Conservation (phyloP, 352 stramenopile species). For the Elongisporangium prolatum region DNA sequence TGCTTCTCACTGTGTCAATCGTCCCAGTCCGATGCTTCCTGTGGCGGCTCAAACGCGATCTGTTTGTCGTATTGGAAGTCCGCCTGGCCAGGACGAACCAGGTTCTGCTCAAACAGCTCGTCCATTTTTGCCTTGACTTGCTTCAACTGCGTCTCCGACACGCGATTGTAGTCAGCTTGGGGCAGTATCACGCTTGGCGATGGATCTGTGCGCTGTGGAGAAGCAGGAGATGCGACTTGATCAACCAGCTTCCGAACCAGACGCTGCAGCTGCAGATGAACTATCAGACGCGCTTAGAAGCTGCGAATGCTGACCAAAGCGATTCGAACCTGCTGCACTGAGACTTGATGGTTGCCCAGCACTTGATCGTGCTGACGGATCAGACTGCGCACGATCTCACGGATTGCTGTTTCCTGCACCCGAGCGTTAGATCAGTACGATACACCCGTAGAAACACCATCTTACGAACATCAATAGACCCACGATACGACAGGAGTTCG, state of each 20-base stretch:
- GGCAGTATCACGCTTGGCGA: conserved; percentile 20
- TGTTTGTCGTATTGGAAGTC: conserved; percentile 73
- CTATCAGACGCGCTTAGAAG: neutral
- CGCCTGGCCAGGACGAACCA: conserved; percentile 43
- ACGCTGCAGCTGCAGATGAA: conserved; percentile 28
- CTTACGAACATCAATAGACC: conserved; percentile 6
- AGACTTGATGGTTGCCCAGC: conserved; percentile 36
- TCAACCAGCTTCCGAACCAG: conserved; percentile 39
- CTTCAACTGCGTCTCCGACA: conserved; percentile 66
- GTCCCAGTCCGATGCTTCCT: conserved; percentile 58
- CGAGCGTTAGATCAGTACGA: neutral
- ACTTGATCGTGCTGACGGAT: conserved; percentile 31
- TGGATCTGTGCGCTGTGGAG: neutral
- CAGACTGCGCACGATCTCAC: conserved; percentile 34
- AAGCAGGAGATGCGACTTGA: conserved; percentile 3
- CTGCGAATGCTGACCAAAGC: neutral
- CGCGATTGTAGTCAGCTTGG: conserved; percentile 72
- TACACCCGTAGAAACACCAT: neutral
- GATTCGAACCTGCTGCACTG: conserved; percentile 29
- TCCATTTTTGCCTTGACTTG: conserved; percentile 75
- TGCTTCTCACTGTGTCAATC: conserved; percentile 15
- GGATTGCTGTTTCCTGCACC: conserved; percentile 19
- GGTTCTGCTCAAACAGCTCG: conserved; percentile 56
- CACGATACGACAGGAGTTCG: conserved; percentile 3
- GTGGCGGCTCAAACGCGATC: conserved; percentile 35